Conservation (phyloP, 2,329 filamentous ascomycete species). For the Nemania serpens region DNA sequence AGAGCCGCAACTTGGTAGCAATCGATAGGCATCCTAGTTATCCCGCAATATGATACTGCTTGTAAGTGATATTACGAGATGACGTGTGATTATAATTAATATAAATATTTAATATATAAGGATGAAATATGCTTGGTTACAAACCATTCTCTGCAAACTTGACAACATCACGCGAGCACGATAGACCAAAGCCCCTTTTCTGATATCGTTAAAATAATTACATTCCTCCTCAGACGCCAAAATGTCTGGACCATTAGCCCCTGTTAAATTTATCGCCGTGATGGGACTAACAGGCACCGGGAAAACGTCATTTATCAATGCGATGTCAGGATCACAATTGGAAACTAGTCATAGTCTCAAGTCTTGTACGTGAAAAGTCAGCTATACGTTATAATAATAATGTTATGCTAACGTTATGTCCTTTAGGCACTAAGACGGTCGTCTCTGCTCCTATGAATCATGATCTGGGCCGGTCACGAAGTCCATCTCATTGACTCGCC, state of each 20-base stretch:
- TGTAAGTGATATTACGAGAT: background rate
- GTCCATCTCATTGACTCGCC: background rate
- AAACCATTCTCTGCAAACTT: background rate
- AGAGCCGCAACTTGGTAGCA: background rate
- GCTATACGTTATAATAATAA: background rate
- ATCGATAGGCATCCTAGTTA: background rate
- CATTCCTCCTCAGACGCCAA: background rate
- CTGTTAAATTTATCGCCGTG: background rate
- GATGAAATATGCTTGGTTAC: background rate
- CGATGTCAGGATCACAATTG: background rate
- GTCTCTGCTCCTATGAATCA: background rate
- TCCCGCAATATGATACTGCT: background rate
- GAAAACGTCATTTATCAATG: background rate
- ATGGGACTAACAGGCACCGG: background rate
- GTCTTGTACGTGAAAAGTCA: background rate
- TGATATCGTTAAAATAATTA: background rate
- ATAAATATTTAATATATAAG: background rate
- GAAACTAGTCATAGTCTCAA: background rate
- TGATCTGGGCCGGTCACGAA: background rate
- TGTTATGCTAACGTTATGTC: background rate
- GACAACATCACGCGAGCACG: background rate
- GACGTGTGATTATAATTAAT: background rate
- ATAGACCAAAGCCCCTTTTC: background rate
- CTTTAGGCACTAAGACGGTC: background rate
- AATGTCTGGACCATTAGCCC: background rate